Conservation (phyloP, 2,329 filamentous ascomycete genomes). For the Sarocladium oryzae region DNA sequence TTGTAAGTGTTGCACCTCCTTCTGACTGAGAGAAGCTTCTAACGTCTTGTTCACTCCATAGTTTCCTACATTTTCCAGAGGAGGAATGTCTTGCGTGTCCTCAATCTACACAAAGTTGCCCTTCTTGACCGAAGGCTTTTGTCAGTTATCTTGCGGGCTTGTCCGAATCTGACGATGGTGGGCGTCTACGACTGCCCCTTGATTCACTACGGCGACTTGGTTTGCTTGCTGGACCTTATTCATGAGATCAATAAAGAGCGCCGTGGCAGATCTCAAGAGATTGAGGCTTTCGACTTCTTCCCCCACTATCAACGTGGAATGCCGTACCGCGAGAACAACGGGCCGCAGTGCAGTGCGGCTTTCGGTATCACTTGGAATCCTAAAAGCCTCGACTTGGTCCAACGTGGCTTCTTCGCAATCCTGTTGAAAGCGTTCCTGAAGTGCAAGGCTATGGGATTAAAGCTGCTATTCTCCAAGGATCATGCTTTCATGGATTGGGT, state of each 20-base stretch:
- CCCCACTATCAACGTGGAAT: conserved; percentile 25
- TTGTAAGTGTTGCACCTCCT: too few relatives aligned
- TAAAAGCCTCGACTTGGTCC: conserved; percentile 18
- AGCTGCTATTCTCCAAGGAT: conserved; percentile 23
- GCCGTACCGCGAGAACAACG: conserved; percentile 11
- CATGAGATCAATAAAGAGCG: conserved; percentile 26
- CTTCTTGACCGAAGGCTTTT: conserved; percentile 27
- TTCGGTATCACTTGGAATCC: conserved; percentile 26
- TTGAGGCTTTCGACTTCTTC: conserved; percentile 27
- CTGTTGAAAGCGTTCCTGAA: conserved; percentile 29
- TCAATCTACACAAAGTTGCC: conserved; percentile 24
- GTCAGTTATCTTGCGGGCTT: conserved; percentile 27
- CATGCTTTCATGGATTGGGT: conserved; percentile 25
- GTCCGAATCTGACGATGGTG: conserved; percentile 24
- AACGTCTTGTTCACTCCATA: neutral
- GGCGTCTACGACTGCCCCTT: conserved; percentile 32
- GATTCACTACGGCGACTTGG: conserved; percentile 28
- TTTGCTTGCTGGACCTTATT: conserved; percentile 28
- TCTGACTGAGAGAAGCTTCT: too few relatives aligned
- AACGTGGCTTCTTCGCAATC: conserved; percentile 27
- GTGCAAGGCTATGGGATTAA: conserved; percentile 21
- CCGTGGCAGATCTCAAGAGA: conserved; percentile 6
- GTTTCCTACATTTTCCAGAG: neutral
- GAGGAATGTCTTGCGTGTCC: conserved; percentile 11
- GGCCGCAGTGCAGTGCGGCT: neutral